A percentile compares a stretch with the other conserved stretches of the same genome.
These are phyloP conservation scores for Lizonia empirigonia DNA, from an alignment of 2,329 filamentous ascomycete species.

Conservation along the genomic window DNA sequence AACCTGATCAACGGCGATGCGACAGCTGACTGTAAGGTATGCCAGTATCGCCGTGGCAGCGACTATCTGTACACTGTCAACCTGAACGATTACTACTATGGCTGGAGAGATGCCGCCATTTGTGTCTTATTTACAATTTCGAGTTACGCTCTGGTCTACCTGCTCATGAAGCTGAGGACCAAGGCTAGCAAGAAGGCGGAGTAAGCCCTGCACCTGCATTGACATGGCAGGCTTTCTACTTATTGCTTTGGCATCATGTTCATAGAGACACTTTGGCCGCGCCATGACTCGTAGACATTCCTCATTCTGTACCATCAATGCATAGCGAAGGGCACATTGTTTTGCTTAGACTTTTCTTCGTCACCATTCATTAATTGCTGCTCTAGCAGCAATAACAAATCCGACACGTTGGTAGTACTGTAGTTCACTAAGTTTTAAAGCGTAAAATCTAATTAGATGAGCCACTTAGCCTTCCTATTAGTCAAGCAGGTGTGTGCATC, in stretches of 20 bases:
- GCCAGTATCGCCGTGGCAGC: conserved; percentile 62
- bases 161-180: conserved; percentile 51
- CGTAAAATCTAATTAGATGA: too few relatives aligned
- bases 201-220: conserved; percentile 3
- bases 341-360: not conserved
- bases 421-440: too few relatives aligned
- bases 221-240: not conserved
- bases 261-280: too few relatives aligned
- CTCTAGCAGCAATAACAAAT: too few relatives aligned
- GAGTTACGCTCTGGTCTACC: conserved; percentile 59
- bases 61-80: conserved; percentile 68
- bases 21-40: conserved; percentile 63
- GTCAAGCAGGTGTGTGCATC: too few relatives aligned
- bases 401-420: too few relatives aligned
- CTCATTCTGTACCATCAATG: not conserved
- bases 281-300: too few relatives aligned
- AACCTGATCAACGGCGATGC: conserved; percentile 60
- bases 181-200: conserved; percentile 51
- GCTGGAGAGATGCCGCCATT: conserved; percentile 70
- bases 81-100: conserved; percentile 64
- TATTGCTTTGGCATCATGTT: not conserved
- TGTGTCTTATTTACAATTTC: conserved; percentile 62
- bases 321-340: not conserved
- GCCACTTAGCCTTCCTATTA: too few relatives aligned
- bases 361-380: too few relatives aligned